These are phyloP conservation scores for Penicillium longicatenatum DNA, from an alignment of 495 filamentous ascomycete genomes.

Conservation along the genomic window DNA sequence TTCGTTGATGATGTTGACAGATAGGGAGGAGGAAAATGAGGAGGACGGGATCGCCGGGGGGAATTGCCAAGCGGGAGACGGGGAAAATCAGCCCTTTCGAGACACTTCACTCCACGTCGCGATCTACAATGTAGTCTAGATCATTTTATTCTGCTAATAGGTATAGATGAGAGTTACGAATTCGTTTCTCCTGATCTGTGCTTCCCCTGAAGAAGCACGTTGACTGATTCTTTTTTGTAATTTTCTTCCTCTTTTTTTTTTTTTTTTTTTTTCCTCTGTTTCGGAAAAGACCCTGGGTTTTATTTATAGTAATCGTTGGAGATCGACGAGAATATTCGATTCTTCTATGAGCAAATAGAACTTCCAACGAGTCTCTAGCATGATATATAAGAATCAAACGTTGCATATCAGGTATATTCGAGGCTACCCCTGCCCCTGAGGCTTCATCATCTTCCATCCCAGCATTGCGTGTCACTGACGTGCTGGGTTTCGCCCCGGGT, in stretches of 20 bases:
- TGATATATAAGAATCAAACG: too few relatives aligned
- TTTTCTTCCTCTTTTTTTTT: not conserved
- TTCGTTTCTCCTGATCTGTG: not conserved
- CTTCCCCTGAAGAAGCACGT: not conserved
- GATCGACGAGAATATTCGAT: not conserved
- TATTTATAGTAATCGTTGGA: not conserved
- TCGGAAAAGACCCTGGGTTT: not conserved
- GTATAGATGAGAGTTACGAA: not conserved
- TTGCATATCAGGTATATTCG: too few relatives aligned
- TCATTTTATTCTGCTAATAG: not conserved
- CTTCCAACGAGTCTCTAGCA: not conserved
- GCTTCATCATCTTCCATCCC: not conserved
- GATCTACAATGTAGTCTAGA: not conserved
- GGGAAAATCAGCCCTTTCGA: slow-evolving; percentile 11
- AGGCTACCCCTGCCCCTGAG: not conserved
- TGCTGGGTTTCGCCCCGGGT: slow-evolving; percentile 8
- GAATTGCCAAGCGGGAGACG: slow-evolving; percentile 22
- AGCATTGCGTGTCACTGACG: slow-evolving; percentile 15
- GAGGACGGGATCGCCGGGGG: slow-evolving; percentile 31
- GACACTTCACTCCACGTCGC: slow-evolving; percentile 1
- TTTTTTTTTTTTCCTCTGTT: not conserved
- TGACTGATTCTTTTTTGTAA: not conserved
- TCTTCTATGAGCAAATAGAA: not conserved
- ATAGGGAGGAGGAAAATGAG: slow-evolving; percentile 27
- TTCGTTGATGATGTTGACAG: slow-evolving; percentile 10